Evolutionary conservation across 140 eudicot genomes (phyloP).

Genomic region (Oenanthe javanica): DNA sequence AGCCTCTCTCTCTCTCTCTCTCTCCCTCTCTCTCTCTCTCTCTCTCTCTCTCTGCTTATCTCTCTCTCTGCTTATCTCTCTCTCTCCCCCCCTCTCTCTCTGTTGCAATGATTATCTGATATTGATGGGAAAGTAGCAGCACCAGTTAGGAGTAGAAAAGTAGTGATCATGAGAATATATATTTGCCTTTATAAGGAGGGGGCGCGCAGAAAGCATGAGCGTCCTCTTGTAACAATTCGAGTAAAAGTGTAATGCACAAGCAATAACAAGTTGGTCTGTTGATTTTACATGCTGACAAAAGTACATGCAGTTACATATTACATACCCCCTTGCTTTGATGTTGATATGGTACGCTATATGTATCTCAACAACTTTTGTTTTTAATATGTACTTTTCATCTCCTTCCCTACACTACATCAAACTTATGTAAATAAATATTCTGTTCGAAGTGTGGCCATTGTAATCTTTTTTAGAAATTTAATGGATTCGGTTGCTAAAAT

Average conservation of each 20-base stretch:
- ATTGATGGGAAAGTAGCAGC: too few relatives aligned
- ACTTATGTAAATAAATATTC: not conserved
- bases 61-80: too few relatives aligned
- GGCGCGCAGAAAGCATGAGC: conserved; percentile 3
- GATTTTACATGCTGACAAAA: not conserved
- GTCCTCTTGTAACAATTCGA: not conserved
- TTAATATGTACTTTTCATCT: not conserved
- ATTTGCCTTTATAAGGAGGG: not conserved
- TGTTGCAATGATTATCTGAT: too few relatives aligned
- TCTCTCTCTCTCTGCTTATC: too few relatives aligned
- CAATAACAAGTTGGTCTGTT: not conserved
- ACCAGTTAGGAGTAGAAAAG: too few relatives aligned
- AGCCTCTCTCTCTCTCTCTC: too few relatives aligned
- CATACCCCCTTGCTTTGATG: not conserved
- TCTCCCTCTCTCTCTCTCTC: too few relatives aligned
- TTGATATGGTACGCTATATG: not conserved
- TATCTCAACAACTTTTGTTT: conserved; percentile 1
- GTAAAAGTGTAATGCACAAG: too few relatives aligned
- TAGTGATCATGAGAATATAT: not conserved
- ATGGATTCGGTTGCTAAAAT: too few relatives aligned
- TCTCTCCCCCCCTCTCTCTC: too few relatives aligned
- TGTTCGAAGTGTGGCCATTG: too few relatives aligned
- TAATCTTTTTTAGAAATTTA: too few relatives aligned
- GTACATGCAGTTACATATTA: not conserved
- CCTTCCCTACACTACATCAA: not conserved